Conservation (phyloP, 192 early-diverging fungal species). For the Umbelopsis sp. region DNA sequence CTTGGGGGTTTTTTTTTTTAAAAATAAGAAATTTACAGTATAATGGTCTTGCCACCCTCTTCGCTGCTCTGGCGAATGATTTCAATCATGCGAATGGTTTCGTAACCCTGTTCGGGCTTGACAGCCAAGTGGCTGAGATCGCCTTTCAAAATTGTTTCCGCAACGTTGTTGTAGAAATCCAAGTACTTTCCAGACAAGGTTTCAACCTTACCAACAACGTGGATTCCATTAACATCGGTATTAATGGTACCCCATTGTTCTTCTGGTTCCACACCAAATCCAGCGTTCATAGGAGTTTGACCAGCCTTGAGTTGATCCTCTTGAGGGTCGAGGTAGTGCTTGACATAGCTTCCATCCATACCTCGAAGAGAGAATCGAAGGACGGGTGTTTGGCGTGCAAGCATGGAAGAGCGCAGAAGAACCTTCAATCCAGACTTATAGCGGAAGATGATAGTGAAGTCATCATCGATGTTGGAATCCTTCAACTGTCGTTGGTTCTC, state of each 20-base stretch:
- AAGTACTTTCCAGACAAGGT: constrained; percentile 61
- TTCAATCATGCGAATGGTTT: constrained; percentile 71
- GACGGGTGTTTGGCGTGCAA: constrained; percentile 58
- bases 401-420: constrained; percentile 66
- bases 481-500: constrained; percentile 67
- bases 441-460: constrained; percentile 64
- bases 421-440: constrained; percentile 64
- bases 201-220: constrained; percentile 56
- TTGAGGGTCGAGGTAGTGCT: constrained; percentile 71
- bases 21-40: constrained; percentile 46
- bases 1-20: background rate
- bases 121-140: constrained; percentile 47
- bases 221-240: constrained; percentile 47
- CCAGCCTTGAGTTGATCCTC: constrained; percentile 73
- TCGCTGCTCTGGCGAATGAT: constrained; percentile 64
- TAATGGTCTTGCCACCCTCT: constrained; percentile 46
- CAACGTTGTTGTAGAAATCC: constrained; percentile 68
- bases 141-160: constrained; percentile 51
- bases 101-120: constrained; percentile 64
- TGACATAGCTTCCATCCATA: constrained; percentile 67
- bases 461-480: constrained; percentile 54
- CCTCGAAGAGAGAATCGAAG: constrained; percentile 69
- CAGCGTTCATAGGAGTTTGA: constrained; percentile 46
- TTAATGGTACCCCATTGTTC: constrained; percentile 53
- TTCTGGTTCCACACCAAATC: constrained; percentile 59